Percentiles rank a stretch among this genome's conserved stretches.
Evolutionary conservation across 768 basidiomycete species (phyloP).

Genomic region (Guyanaporus albipodus): DNA sequence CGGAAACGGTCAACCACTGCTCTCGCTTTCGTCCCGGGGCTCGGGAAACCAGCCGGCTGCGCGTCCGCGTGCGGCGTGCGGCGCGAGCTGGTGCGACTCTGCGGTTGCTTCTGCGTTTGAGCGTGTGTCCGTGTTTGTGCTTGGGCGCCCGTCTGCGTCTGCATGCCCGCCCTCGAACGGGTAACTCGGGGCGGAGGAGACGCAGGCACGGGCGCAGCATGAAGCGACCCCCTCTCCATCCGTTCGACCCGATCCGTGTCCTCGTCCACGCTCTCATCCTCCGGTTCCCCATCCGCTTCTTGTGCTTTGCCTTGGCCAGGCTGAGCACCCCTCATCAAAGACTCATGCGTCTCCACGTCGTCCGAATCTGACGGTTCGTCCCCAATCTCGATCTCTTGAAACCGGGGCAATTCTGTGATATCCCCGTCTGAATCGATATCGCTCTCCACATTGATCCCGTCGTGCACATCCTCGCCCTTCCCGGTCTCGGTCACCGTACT

Average conservation of each 20-base stretch:
- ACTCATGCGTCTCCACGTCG: conserved; percentile 25
- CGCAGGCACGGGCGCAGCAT: not conserved
- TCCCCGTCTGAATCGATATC: not conserved
- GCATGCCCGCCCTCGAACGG: conserved; percentile 4
- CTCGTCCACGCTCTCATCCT: not conserved
- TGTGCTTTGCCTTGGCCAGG: not conserved
- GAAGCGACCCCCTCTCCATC: conserved; percentile 12
- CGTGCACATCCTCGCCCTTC: not conserved
- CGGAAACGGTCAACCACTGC: conserved; percentile 9
- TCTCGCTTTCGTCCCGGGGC: conserved; percentile 13
- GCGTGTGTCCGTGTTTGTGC: too few relatives aligned
- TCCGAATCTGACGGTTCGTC: conserved; percentile 26
- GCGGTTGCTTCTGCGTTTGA: too few relatives aligned
- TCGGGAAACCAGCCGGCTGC: conserved; percentile 6
- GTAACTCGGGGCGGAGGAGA: conserved; percentile 2
- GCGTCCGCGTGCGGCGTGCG: not conserved
- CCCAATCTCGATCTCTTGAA: conserved; percentile 7
- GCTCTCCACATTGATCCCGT: not conserved
- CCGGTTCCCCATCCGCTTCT: not conserved
- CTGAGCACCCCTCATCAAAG: conserved; percentile 6
- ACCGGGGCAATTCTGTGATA: conserved; percentile 1
- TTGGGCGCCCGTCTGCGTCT: too few relatives aligned
- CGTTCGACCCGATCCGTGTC: conserved; percentile 13
- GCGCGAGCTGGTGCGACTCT: too few relatives aligned
- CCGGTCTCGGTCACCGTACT: not conserved